Evolutionary conservation across 2,329 filamentous ascomycete genomes (phyloP), one percentile per base, ranked within the genome.

Genomic region (Cercospora sesami): DNA sequence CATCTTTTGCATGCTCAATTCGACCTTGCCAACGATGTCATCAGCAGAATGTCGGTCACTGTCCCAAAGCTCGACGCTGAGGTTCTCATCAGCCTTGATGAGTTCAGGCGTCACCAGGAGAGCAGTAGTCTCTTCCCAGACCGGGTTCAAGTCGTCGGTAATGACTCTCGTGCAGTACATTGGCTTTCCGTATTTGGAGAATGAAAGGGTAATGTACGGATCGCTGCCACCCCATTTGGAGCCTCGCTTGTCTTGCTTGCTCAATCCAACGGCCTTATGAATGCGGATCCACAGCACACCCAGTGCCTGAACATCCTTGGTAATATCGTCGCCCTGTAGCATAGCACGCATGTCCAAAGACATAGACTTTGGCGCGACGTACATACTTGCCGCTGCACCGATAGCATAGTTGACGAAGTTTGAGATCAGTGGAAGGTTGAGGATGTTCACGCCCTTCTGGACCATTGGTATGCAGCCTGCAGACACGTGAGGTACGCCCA

Each of bases 331-430:
- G 18, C 94, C 95, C 76, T 93, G 90, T 3, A 98, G 86, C 83
- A 98, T 91, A 78, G 94, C 94, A 74, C 91, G 89, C 78, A 98
- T 86, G 75, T 99, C 94, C 58, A 98, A 86, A 0, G 92, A 93
- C 90, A 98, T 90, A 18, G 75, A 78, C 80, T 97, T 97, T 8
- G 94, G 94, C 2, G 94, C 94, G 28, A 97, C 93, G 71, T 97
- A 97, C 86, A 97, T 91, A 76, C 89, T 10, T 90, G 95, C 91
- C 0, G 94, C 93, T 0, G 95, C 89, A 42, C 89, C 89, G 74
- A 98, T 96, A 5, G 94, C 93, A 81, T 94, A 97, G 80, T 97
- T 97, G 79, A 97, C 94, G 77, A 99, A 98, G 75, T 96, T 96
- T 14, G 92, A 96, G 74, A 98, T 97, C 42, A 98, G 80, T 0